phyloP scores from a whole-genome alignment of 2,329 filamentous ascomycete species.

The Grosmannia clavigera region DNA sequence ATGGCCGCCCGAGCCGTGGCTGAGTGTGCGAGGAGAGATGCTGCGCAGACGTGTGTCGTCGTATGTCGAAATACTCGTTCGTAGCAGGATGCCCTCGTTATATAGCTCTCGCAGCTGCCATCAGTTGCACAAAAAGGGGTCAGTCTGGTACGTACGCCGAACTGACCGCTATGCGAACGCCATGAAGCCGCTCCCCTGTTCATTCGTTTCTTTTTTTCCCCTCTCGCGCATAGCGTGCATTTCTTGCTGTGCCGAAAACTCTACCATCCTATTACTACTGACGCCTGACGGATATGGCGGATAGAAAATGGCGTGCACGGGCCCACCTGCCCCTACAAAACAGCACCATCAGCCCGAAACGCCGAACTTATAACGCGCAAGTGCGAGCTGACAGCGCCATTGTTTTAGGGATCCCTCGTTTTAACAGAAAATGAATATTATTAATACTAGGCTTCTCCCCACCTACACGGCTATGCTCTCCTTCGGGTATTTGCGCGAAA shows the following conservation, averaged over 20 bases:
- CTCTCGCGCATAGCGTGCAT: neutral
- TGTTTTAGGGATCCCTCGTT: too few species aligned
- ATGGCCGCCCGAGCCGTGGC: neutral
- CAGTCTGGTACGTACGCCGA: neutral
- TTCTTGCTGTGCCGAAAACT: neutral
- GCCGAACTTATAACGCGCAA: neutral
- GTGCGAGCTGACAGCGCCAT: neutral
- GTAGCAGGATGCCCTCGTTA: neutral
- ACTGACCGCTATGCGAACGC: neutral
- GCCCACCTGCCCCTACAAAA: neutral
- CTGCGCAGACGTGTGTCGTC: too few species aligned
- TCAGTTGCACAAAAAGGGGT: neutral
- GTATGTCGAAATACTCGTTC: too few species aligned
- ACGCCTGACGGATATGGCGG: neutral
- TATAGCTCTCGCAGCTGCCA: neutral
- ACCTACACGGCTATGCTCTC: neutral
- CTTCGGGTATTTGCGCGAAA: slow-evolving; percentile 53
- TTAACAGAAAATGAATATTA: too few species aligned
- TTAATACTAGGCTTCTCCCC: too few species aligned
- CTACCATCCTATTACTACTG: neutral
- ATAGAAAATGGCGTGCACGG: neutral
- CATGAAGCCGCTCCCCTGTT: neutral
- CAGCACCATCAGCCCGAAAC: neutral
- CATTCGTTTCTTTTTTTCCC: neutral
- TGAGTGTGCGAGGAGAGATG: neutral